Percentiles rank a stretch among this genome's conserved stretches.
phyloP scores from a whole-genome alignment of 306 rosid species.

The Casuarina equisetifolia region DNA sequence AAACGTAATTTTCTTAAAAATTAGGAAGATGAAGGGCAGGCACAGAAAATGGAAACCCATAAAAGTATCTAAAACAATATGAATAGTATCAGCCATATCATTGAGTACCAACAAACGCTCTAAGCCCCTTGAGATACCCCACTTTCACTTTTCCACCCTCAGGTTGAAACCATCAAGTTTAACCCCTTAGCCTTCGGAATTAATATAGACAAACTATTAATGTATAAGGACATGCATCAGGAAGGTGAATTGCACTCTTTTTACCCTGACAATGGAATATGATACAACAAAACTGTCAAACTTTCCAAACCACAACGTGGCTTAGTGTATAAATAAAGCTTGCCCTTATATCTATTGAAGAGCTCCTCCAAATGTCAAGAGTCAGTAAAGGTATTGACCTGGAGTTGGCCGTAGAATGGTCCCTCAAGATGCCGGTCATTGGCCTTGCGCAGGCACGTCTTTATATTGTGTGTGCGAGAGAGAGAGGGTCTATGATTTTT shows the following conservation, averaged over 20 bases:
- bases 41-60: neutral
- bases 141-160: neutral
- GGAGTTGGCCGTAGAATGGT: too few species aligned
- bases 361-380: too few species aligned
- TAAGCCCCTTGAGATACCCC: neutral
- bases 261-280: neutral
- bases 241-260: neutral
- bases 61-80: neutral
- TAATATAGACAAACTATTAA: neutral
- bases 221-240: neutral
- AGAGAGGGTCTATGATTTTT: too few species aligned
- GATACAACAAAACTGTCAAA: neutral
- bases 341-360: too few species aligned
- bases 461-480: too few species aligned
- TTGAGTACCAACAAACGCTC: neutral
- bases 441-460: too few species aligned
- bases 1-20: conserved; percentile 12
- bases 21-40: conserved; percentile 17
- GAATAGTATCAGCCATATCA: neutral
- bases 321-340: neutral
- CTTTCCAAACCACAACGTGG: neutral
- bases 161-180: neutral
- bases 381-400: too few species aligned
- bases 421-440: too few species aligned
- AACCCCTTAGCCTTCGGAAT: neutral